Percentiles rank a stretch among this genome's conserved stretches.
Evolutionary conservation across 768 basidiomycete species (phyloP).

Genomic region (Mycena vitilis): DNA sequence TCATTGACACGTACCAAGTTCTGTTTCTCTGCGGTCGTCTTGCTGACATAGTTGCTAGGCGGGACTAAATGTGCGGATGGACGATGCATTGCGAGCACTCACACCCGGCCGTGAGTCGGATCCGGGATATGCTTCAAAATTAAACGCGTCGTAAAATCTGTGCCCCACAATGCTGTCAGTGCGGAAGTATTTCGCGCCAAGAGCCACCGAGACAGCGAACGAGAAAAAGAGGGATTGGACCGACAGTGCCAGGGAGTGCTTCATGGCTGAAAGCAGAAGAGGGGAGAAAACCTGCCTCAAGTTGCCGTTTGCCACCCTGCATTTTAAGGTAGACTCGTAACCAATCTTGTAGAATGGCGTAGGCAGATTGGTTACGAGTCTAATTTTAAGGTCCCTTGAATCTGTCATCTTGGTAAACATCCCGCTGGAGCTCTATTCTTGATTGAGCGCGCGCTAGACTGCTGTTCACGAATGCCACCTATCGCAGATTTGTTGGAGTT

Average conservation of each 20-base stretch:
- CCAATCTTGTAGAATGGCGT: too few relatives aligned
- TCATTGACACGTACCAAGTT: conserved; percentile 66
- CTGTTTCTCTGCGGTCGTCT: conserved; percentile 51
- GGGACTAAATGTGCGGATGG: neutral
- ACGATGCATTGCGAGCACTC: conserved; percentile 37
- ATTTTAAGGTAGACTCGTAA: too few relatives aligned
- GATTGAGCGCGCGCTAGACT: too few relatives aligned
- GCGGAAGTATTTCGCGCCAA: conserved; percentile 55
- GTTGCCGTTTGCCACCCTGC: too few relatives aligned
- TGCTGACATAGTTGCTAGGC: conserved; percentile 54
- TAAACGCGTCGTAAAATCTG: conserved; percentile 62
- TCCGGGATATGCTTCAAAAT: conserved; percentile 60
- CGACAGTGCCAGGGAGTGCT: neutral
- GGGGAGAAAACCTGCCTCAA: too few relatives aligned
- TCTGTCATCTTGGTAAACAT: too few relatives aligned
- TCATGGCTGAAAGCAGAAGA: conserved; percentile 12
- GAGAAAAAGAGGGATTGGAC: conserved; percentile 10
- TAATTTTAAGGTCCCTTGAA: too few relatives aligned
- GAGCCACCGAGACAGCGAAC: conserved; percentile 25
- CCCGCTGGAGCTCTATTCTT: too few relatives aligned
- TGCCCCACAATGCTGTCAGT: conserved; percentile 57
- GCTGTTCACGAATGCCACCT: too few relatives aligned
- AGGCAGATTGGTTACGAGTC: too few relatives aligned
- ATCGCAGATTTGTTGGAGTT: too few relatives aligned
- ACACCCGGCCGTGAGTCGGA: conserved; percentile 74